Evolutionary conservation across 106 monocot genomes (phyloP).

Genomic region (Dendrobium chrysotoxum): DNA sequence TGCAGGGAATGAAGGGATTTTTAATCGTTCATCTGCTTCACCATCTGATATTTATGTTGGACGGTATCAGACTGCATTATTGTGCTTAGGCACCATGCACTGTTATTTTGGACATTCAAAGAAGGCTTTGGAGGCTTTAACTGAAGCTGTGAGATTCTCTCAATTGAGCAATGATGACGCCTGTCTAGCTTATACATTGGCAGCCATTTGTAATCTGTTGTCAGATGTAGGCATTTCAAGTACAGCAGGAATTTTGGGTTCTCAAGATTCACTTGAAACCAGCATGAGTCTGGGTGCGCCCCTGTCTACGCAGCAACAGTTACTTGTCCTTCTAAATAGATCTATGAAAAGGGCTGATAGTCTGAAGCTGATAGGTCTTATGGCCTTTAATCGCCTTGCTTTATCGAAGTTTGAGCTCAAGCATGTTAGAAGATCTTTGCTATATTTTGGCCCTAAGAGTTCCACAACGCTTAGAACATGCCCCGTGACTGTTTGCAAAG

Average conservation of each 20-base stretch:
- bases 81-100: conserved; percentile 94
- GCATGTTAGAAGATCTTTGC: conserved; percentile 57
- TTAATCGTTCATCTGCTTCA: conserved; percentile 46
- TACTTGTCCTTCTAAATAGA: conserved; percentile 81
- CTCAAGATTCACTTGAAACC: conserved; percentile 64
- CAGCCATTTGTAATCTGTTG: conserved; percentile 78
- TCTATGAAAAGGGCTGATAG: conserved; percentile 79
- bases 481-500: conserved; percentile 78
- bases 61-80: conserved; percentile 78
- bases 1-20: conserved; percentile 87
- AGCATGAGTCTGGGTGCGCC: conserved; percentile 61
- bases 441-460: conserved; percentile 83
- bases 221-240: conserved; percentile 72
- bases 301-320: conserved; percentile 65
- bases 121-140: conserved; percentile 84
- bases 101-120: conserved; percentile 82
- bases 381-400: conserved; percentile 72
- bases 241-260: conserved; percentile 54
- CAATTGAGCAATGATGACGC: conserved; percentile 82
- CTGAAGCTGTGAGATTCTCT: conserved; percentile 82
- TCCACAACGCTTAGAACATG: conserved; percentile 75
- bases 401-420: conserved; percentile 91
- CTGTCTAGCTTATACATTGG: conserved; percentile 83
- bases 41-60: conserved; percentile 43
- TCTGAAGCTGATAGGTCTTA: conserved; percentile 53